Conservation (phyloP, 2,329 filamentous ascomycete species). For the Penicillium sp. region DNA sequence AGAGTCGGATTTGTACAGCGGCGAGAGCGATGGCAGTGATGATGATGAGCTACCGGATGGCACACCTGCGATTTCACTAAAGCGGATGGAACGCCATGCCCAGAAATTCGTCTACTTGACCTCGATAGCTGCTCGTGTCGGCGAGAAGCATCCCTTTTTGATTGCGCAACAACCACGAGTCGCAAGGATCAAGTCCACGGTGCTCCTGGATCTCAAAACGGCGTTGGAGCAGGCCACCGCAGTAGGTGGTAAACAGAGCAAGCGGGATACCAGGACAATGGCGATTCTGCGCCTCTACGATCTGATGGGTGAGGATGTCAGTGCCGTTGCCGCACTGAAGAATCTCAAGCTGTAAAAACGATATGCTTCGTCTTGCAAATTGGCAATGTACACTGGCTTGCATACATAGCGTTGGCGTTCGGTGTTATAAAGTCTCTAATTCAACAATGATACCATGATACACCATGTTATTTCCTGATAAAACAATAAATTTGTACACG, state of each 20-base stretch:
- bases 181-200: conserved; percentile 58
- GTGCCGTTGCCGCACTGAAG: conserved; percentile 59
- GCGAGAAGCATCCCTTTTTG: conserved; percentile 63
- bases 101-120: conserved; percentile 59
- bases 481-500: conserved; percentile 45
- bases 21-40: conserved; percentile 37
- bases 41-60: conserved; percentile 44
- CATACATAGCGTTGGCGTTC: conserved; percentile 50
- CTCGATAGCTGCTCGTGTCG: conserved; percentile 52
- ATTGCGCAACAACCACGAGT: conserved; percentile 57
- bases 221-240: conserved; percentile 59
- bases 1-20: conserved; percentile 38
- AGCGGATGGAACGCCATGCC: conserved; percentile 55
- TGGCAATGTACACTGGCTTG: conserved; percentile 12
- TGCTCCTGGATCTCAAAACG: conserved; percentile 64
- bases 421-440: conserved; percentile 23
- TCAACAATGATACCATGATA: conserved; percentile 41
- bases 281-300: conserved; percentile 61
- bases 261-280: conserved; percentile 47
- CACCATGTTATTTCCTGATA: conserved; percentile 42
- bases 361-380: background rate
- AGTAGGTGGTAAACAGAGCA: conserved; percentile 33
- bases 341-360: conserved; percentile 36
- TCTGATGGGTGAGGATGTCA: conserved; percentile 59
- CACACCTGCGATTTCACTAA: conserved; percentile 39